Conservation (phyloP, 345 rosid genomes). For the Carallia brachiata region DNA sequence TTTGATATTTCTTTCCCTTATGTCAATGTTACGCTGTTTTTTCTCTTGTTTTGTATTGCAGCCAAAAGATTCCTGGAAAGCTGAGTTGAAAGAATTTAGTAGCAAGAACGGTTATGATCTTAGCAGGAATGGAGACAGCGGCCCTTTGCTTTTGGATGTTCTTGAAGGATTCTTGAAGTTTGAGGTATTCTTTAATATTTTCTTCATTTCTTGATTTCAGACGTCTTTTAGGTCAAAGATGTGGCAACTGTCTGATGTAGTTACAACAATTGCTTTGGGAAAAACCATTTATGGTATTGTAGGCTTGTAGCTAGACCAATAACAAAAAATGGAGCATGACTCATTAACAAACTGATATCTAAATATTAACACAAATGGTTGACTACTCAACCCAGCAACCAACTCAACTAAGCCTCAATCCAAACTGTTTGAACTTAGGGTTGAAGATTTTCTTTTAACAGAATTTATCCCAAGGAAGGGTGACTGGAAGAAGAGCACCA, state of each 20-base stretch:
- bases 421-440: too few species aligned
- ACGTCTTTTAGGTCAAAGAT: slow-evolving; percentile 8
- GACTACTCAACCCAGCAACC: too few species aligned
- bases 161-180: slow-evolving; percentile 91
- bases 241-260: not conserved
- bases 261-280: too few species aligned
- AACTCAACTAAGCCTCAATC: too few species aligned
- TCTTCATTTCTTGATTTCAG: not conserved
- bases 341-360: too few species aligned
- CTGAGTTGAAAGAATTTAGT: slow-evolving; percentile 81
- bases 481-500: slow-evolving; percentile 59
- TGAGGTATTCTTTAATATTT: slow-evolving; percentile 42
- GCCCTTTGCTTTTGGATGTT: slow-evolving; percentile 81
- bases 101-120: slow-evolving; percentile 77
- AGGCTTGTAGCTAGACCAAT: too few species aligned
- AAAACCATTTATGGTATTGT: too few species aligned
- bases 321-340: too few species aligned
- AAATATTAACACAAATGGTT: too few species aligned
- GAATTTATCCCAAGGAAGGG: slow-evolving; percentile 65
- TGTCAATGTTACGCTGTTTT: slow-evolving; percentile 5
- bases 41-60: slow-evolving; percentile 29
- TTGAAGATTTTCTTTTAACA: slow-evolving; percentile 21
- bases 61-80: slow-evolving; percentile 91
- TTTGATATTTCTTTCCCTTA: slow-evolving; percentile 6
- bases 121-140: slow-evolving; percentile 78